These are phyloP conservation scores for Phytopythium vexans DNA, from an alignment of 352 stramenopile genomes.

Conservation along the genomic window DNA sequence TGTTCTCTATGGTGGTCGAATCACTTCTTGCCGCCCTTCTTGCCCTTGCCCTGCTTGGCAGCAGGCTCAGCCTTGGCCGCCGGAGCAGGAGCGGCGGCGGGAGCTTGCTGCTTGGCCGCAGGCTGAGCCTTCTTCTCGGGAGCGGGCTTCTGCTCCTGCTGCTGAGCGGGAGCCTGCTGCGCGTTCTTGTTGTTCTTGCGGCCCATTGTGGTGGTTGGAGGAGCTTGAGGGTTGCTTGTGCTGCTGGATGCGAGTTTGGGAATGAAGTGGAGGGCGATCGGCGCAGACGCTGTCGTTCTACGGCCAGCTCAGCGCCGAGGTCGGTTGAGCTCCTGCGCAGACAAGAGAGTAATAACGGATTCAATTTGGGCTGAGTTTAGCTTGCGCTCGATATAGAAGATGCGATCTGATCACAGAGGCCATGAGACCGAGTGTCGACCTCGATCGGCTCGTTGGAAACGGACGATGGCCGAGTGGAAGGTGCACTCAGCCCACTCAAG, in stretches of 20 bases:
- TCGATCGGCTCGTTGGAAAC: no score
- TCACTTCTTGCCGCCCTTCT: no score
- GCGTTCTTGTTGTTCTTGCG: slow-evolving; percentile 1
- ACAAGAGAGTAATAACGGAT: no score
- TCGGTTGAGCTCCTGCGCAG: background rate
- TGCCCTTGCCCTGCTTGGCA: background rate
- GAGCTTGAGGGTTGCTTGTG: no score
- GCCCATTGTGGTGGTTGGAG: background rate
- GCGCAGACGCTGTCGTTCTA: background rate
- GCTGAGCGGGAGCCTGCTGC: background rate
- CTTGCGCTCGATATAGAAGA: no score
- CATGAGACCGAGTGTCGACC: no score
- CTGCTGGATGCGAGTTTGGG: background rate
- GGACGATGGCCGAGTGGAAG: no score
- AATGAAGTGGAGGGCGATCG: background rate
- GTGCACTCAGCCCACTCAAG: no score
- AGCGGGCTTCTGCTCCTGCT: background rate
- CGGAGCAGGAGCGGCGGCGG: background rate
- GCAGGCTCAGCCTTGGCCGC: background rate
- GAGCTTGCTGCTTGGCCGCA: background rate
- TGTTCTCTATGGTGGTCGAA: no score
- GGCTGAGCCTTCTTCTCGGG: background rate
- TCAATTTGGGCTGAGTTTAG: no score
- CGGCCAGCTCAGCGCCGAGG: background rate
- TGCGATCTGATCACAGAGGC: no score